These are phyloP conservation scores for Globisporangium carolinianum DNA, from an alignment of 352 stramenopile species.

Conservation along the genomic window DNA sequence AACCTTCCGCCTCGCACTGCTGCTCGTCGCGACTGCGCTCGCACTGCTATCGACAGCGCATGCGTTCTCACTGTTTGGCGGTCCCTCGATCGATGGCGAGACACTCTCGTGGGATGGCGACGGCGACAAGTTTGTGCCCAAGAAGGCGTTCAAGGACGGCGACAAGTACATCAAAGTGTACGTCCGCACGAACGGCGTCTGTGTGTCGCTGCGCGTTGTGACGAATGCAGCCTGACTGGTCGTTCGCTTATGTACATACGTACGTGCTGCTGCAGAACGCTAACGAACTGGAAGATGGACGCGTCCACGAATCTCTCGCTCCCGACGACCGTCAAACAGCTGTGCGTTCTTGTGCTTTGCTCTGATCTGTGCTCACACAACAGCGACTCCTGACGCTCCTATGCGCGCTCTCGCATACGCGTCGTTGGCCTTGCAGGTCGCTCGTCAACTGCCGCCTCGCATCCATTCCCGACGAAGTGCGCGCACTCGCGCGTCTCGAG, in stretches of 20 bases:
- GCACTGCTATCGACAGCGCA: slow-evolving; percentile 6
- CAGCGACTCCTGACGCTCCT: no score
- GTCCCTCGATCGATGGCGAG: slow-evolving; percentile 37
- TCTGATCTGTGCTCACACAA: no score
- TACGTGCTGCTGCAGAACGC: slow-evolving; percentile 18
- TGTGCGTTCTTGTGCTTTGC: slow-evolving; percentile 24
- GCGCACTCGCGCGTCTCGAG: slow-evolving; percentile 26
- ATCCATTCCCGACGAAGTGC: slow-evolving; percentile 33
- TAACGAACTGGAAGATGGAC: slow-evolving; percentile 61
- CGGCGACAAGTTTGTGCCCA: slow-evolving; percentile 32
- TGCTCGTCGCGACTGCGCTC: slow-evolving; percentile 2
- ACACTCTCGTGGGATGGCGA: slow-evolving; percentile 49
- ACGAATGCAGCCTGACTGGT: neutral
- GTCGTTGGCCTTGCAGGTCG: slow-evolving; percentile 14
- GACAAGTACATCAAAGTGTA: slow-evolving; percentile 51
- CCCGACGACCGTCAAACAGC: slow-evolving; percentile 35
- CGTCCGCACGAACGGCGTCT: slow-evolving; percentile 1
- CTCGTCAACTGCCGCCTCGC: slow-evolving; percentile 44
- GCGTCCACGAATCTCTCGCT: slow-evolving; percentile 31
- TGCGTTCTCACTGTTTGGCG: slow-evolving; percentile 34
- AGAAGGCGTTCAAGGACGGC: slow-evolving; percentile 32
- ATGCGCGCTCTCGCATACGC: no score
- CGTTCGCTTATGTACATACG: neutral
- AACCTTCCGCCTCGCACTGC: neutral
- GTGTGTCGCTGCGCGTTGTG: neutral